Conservation (phyloP, 805 yeast species). For the Citeromyces nyonsensis region DNA sequence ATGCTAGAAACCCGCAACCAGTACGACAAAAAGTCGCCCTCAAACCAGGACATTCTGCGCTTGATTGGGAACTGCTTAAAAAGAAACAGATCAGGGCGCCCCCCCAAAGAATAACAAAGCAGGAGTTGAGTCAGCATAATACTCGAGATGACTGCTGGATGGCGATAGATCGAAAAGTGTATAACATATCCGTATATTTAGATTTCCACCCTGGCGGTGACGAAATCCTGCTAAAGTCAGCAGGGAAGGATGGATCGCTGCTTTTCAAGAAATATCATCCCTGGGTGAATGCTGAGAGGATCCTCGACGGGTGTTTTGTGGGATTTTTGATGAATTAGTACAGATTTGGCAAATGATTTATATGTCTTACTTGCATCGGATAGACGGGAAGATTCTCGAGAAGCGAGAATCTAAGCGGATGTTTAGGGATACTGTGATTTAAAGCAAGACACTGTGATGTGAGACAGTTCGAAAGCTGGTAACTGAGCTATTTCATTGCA, state of each 20-base stretch:
- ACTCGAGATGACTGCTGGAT: slow-evolving; percentile 74
- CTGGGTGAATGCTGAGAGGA: slow-evolving; percentile 72
- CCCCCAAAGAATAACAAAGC: slow-evolving; percentile 39
- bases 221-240: slow-evolving; percentile 58
- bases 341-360: no score
- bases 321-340: slow-evolving; percentile 28
- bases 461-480: no score
- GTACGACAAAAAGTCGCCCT: slow-evolving; percentile 40
- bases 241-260: slow-evolving; percentile 72
- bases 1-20: slow-evolving; percentile 4
- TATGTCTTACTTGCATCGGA: no score
- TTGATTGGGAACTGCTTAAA: slow-evolving; percentile 69
- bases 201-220: slow-evolving; percentile 90
- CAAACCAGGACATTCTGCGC: slow-evolving; percentile 70
- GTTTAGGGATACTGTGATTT: no score
- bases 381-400: no score
- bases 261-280: slow-evolving; percentile 56
- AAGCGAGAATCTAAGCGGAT: no score
- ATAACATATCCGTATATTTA: slow-evolving; percentile 74
- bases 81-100: slow-evolving; percentile 34
- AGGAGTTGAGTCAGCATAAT: slow-evolving; percentile 45
- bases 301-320: slow-evolving; percentile 64
- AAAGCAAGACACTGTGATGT: no score
- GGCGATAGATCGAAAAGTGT: slow-evolving; percentile 62
- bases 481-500: no score